phyloP scores from a whole-genome alignment of 1,284 basidiomycete genomes.

The Cutaneotrichosporon sp. region DNA sequence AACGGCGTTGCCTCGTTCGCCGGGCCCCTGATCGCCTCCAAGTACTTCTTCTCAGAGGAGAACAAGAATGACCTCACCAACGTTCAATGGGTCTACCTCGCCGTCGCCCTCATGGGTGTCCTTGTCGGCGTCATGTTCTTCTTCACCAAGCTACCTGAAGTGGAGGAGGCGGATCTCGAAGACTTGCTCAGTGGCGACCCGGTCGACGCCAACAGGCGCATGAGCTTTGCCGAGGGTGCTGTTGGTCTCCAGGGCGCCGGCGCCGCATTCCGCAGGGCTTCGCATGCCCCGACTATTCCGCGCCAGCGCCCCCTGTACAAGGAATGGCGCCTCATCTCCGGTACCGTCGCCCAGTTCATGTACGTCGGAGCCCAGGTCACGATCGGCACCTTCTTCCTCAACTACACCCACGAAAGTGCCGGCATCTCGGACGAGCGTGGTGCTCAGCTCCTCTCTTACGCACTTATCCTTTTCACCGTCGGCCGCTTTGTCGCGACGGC shows the following conservation, averaged over 20 bases:
- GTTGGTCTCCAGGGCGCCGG: too few species aligned
- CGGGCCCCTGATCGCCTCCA: conserved; percentile 71
- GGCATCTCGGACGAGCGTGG: conserved; percentile 56
- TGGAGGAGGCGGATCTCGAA: conserved; percentile 55
- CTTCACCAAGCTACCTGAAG: conserved; percentile 70
- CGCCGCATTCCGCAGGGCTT: too few species aligned
- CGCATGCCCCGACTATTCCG: too few species aligned
- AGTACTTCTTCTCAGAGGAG: conserved; percentile 65
- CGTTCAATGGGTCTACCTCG: conserved; percentile 78
- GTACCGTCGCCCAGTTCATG: conserved; percentile 35
- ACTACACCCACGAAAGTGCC: conserved; percentile 62
- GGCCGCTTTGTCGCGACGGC: conserved; percentile 61
- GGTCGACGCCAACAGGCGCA: neutral
- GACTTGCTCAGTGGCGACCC: conserved; percentile 11
- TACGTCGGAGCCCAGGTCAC: conserved; percentile 70
- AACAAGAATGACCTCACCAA: conserved; percentile 61
- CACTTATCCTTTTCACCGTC: conserved; percentile 66
- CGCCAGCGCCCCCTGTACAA: conserved; percentile 58
- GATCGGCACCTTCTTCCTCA: conserved; percentile 67
- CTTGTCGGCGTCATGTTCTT: conserved; percentile 64
- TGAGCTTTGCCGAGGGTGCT: too few species aligned
- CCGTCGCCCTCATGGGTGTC: conserved; percentile 57
- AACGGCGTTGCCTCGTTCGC: conserved; percentile 73
- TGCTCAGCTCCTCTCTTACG: conserved; percentile 64
- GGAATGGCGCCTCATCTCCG: conserved; percentile 65